A percentile compares a stretch with the other conserved stretches of the same genome.
These are phyloP conservation scores for Zymoseptoria pseudotritici DNA, from an alignment of 2,329 filamentous ascomycete species.

Conservation along the genomic window DNA sequence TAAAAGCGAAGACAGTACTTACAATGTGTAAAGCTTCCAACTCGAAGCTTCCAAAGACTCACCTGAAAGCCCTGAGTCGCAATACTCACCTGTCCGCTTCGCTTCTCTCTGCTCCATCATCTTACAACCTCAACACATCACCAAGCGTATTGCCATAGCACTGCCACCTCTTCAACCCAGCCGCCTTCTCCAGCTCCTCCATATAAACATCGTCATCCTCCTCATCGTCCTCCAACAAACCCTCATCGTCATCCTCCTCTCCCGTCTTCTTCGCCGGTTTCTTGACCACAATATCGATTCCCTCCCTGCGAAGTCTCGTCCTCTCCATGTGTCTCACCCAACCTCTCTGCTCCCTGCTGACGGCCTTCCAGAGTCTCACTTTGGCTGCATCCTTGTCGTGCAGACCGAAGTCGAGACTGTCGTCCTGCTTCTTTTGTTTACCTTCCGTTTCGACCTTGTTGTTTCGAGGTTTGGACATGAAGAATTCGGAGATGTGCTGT, in stretches of 20 bases:
- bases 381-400: constrained; percentile 12
- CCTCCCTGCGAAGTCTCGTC: neutral
- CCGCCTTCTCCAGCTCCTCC: constrained; percentile 2
- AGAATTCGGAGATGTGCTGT: constrained; percentile 16
- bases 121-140: constrained; percentile 3
- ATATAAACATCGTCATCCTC: constrained; percentile 4
- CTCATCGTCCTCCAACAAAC: constrained; percentile 4
- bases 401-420: constrained; percentile 1
- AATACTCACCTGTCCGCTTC: no score
- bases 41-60: neutral
- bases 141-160: constrained; percentile 16
- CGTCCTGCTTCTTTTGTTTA: constrained; percentile 6
- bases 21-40: no score
- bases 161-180: constrained; percentile 11
- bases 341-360: constrained; percentile 12
- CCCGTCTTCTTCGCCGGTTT: neutral
- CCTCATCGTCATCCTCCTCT: neutral
- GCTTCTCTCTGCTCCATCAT: neutral
- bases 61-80: neutral
- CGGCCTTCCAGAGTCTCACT: constrained; percentile 17
- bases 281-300: constrained; percentile 1
- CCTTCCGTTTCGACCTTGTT: neutral
- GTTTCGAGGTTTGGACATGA: neutral
- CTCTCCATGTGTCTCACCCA: constrained; percentile 13
- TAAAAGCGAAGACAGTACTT: no score